Percentiles rank a stretch among this genome's conserved stretches.
phyloP scores from a whole-genome alignment of 306 rosid genomes.

The Hippophae gyantsensis region DNA sequence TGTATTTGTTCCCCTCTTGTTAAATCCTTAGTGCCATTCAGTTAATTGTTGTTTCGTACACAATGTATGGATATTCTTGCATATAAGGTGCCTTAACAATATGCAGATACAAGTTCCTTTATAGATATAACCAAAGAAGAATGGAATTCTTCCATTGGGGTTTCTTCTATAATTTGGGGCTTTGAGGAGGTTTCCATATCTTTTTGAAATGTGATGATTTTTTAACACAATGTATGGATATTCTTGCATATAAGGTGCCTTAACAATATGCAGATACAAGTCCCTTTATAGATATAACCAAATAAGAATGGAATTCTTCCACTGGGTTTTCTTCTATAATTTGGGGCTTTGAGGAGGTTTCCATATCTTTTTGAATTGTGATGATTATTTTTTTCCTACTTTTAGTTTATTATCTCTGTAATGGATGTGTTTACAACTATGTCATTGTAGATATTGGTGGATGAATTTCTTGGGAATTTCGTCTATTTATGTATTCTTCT shows the following conservation, averaged over 20 bases:
- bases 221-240: conserved; percentile 7
- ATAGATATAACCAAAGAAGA: conserved; percentile 41
- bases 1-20: conserved; percentile 2
- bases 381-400: neutral
- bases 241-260: conserved; percentile 21
- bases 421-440: conserved; percentile 4
- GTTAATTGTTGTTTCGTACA: no score
- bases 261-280: conserved; percentile 46
- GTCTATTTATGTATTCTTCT: conserved; percentile 48
- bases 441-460: conserved; percentile 45
- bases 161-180: conserved; percentile 45
- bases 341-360: conserved; percentile 57
- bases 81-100: conserved; percentile 33
- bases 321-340: conserved; percentile 38
- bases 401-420: neutral
- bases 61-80: no score
- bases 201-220: neutral
- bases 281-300: conserved; percentile 43
- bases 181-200: conserved; percentile 44
- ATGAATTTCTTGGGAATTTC: conserved; percentile 57
- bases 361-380: neutral
- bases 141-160: conserved; percentile 30
- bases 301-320: conserved; percentile 33
- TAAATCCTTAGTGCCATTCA: conserved; percentile 1
- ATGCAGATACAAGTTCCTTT: conserved; percentile 46